Evolutionary conservation across 345 rosid species (phyloP).

Genomic region (Bruguiera sexangula): DNA sequence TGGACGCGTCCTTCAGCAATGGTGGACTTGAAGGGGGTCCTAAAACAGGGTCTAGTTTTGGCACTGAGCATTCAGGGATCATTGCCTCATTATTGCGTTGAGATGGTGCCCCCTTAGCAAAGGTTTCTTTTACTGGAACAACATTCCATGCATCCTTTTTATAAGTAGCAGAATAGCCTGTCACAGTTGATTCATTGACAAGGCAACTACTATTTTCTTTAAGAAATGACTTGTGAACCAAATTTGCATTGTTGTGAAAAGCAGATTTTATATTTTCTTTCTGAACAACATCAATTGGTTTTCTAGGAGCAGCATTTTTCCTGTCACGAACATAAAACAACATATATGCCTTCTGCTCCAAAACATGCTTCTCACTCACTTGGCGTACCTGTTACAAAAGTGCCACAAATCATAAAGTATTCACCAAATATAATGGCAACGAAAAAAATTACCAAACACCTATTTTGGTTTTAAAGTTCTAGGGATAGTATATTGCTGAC

Average conservation of each 20-base stretch:
- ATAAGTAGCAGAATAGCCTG: constrained; percentile 25
- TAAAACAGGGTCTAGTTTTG: constrained; percentile 17
- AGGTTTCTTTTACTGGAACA: constrained; percentile 26
- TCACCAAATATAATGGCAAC: neutral
- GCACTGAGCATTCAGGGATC: constrained; percentile 23
- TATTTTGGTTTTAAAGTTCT: neutral
- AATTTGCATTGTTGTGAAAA: constrained; percentile 25
- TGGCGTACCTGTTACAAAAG: constrained; percentile 59
- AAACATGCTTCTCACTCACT: constrained; percentile 73
- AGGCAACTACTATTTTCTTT: constrained; percentile 35
- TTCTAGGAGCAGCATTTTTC: constrained; percentile 46
- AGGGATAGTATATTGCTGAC: no score
- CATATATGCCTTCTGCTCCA: constrained; percentile 96
- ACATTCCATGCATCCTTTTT: constrained; percentile 24
- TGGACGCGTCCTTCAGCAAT: constrained; percentile 13
- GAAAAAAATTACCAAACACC: neutral
- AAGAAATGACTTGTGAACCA: constrained; percentile 32
- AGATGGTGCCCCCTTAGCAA: constrained; percentile 27
- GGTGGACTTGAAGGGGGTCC: constrained; percentile 16
- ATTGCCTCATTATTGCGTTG: constrained; percentile 17
- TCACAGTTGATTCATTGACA: constrained; percentile 19
- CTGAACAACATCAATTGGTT: constrained; percentile 29
- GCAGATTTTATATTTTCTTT: constrained; percentile 48
- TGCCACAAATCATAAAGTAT: constrained; percentile 6
- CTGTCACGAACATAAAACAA: constrained; percentile 91